These are phyloP conservation scores for Cyclocybe cylindracea DNA, from an alignment of 768 basidiomycete species.

Conservation along the genomic window DNA sequence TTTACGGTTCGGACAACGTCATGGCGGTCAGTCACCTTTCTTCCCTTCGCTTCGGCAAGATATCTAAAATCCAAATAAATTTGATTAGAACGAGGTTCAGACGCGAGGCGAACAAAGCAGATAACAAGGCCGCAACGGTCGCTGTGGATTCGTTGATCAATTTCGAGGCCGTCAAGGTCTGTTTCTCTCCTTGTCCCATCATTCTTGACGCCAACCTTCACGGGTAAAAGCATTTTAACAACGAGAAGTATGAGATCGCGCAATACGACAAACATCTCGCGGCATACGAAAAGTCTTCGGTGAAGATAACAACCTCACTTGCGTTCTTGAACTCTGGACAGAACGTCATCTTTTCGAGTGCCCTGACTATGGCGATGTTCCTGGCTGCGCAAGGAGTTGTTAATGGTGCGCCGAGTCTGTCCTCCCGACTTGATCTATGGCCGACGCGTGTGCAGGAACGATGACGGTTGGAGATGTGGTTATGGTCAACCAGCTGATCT, in stretches of 20 bases:
- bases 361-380: constrained; percentile 94
- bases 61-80: not conserved
- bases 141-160: constrained; percentile 97
- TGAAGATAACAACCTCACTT: constrained; percentile 94
- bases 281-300: constrained; percentile 86
- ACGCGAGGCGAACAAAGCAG: constrained; percentile 92
- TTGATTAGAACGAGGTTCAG: constrained; percentile 82
- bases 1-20: constrained; percentile 96
- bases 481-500: constrained; percentile 98
- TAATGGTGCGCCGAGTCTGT: constrained; percentile 57
- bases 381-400: constrained; percentile 93
- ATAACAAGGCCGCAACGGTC: constrained; percentile 92
- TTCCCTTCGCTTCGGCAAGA: not conserved
- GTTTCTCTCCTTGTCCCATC: constrained; percentile 5
- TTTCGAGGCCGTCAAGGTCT: constrained; percentile 97
- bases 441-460: constrained; percentile 55
- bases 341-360: constrained; percentile 93
- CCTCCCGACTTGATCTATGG: not conserved
- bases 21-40: constrained; percentile 68
- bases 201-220: constrained; percentile 6
- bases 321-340: constrained; percentile 96
- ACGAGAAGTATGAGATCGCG: constrained; percentile 86
- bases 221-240: constrained; percentile 85
- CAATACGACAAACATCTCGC: constrained; percentile 91
- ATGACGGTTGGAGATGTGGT: constrained; percentile 99